Evolutionary conservation across 257 asterid species (phyloP), one percentile per base, ranked within the genome.

Genomic region (Fraxinus americana): DNA sequence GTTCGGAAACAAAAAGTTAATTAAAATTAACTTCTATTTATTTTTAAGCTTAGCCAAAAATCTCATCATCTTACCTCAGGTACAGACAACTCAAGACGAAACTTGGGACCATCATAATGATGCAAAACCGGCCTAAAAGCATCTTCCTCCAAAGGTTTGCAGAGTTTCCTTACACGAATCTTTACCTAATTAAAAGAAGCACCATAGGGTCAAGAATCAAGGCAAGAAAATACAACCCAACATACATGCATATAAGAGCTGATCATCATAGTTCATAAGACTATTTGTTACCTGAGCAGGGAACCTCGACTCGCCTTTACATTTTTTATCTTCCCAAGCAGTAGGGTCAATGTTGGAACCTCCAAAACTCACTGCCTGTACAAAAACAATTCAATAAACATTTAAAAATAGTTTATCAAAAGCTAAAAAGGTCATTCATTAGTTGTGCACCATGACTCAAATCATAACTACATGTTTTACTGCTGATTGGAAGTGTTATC

Each of bases 281-380:
- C 80, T 67, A 30, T 16, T 19, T 41, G 45, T 81, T 75, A 95
- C 99, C 98, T 95, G 99, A 43, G 99, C 98, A 79, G 99, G 99
- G 83, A 95, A 95, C 84, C 99, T 92, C 1, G 99, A 92, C 83
- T 92, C 99, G 50, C 99, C 99, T 90, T 89, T 95, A 87, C 98
- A 95, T 81, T 95, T 95, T 81, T 95, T 92, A 87, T 95, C 99
- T 85, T 95, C 98, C 99, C 99, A 95, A 41, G 99, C 99, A 75
- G 97, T 95, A 25, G 98, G 96, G 87, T 95, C 99, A 65, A 95
- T 92, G 90, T 95, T 95, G 75, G 97, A 87, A 73, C 97, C 99
- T 85, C 99, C 99, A 86, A 95, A 92, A 82, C 92, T 87, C 13
- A 88, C 61, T 9, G 99, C 97, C 99, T 95, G 86, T 34, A 61